Evolutionary conservation across 192 early-diverging fungal species (phyloP), one percentile per base, ranked within the genome.

Genomic region (Linnemannia hyalina): DNA sequence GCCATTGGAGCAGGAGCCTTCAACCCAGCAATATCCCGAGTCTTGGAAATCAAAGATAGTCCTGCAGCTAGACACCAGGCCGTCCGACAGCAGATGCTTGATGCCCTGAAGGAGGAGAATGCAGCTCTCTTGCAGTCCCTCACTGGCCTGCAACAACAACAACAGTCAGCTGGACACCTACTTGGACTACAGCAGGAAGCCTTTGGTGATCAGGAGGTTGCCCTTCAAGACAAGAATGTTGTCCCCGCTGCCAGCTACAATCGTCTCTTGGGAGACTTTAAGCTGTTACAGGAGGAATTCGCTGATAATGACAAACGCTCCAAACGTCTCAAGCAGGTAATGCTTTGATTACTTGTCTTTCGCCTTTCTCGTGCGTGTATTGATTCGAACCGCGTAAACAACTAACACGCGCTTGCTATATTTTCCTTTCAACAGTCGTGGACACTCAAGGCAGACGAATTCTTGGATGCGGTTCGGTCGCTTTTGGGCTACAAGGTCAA

Each of bases 1-100:
- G 91, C 92, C 54, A 86, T 95, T 20, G 96, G 94, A 42, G 86
- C 92, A 22, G 91, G 94, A 23, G 91, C 90, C 52, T 94, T 92
- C 81, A 90, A 96, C 73, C 85, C 90, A 10, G 73, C 80, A 23
- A 92, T 89, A 26, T 93, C 92, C 0, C 92, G 94, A 26, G 89
- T 97, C 26, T 88, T 97, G 65, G 91, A 95, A 83, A 86, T 96
- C n/a, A 91, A 90, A 26, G 94, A 96, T 63, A 97, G 96, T 82
- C 97, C 96, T 8, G 92, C 95, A 20, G 83, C 92, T 3, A 84
- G 75, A 22, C 94, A 95, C 74, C 92, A 89, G 69, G 93, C 91
- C 40, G 93, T 96, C 72, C 93, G 95, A n/a, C 91, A 96, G 57
- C 87, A 88, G 20, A 93, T 89, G 77, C 90, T 98, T 9, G 89